A percentile compares a stretch with the other conserved stretches of the same genome.
Evolutionary conservation across 495 filamentous ascomycete genomes (phyloP).

Genomic region (Geopyxis carbonaria): DNA sequence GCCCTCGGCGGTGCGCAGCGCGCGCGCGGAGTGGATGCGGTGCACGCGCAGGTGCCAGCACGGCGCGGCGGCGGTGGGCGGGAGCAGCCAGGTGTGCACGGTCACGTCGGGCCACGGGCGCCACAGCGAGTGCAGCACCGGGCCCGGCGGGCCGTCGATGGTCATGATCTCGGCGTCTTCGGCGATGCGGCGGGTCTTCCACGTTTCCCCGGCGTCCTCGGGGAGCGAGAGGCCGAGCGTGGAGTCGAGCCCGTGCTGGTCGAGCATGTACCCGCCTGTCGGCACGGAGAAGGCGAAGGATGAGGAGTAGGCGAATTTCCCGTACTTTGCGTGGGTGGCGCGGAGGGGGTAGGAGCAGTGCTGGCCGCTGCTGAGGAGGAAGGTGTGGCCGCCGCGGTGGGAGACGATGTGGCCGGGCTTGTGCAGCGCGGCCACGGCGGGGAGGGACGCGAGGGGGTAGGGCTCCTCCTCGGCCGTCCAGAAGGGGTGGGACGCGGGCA

Average conservation of each 20-base stretch:
- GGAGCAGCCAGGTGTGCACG: slow-evolving; percentile 46
- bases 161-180: slow-evolving; percentile 40
- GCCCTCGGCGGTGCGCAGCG: slow-evolving; percentile 51
- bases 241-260: slow-evolving; percentile 57
- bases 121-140: slow-evolving; percentile 48
- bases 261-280: slow-evolving; percentile 54
- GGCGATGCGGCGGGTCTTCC: slow-evolving; percentile 52
- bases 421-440: slow-evolving; percentile 37
- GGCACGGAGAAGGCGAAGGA: slow-evolving; percentile 62
- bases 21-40: slow-evolving; percentile 38
- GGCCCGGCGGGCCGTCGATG: slow-evolving; percentile 26
- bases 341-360: slow-evolving; percentile 64
- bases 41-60: slow-evolving; percentile 58
- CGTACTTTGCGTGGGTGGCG: slow-evolving; percentile 67
- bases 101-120: slow-evolving; percentile 48
- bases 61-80: slow-evolving; percentile 34
- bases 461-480: slow-evolving; percentile 50
- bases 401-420: slow-evolving; percentile 55
- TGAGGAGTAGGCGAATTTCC: slow-evolving; percentile 57
- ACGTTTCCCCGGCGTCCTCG: slow-evolving; percentile 61
- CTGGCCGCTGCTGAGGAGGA: slow-evolving; percentile 57
- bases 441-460: slow-evolving; percentile 38
- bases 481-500: slow-evolving; percentile 53
- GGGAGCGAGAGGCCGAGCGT: slow-evolving; percentile 59
- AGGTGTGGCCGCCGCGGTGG: slow-evolving; percentile 37